These are phyloP conservation scores for Magnolia sinica DNA, from an alignment of 164 flowering plant species.

Conservation along the genomic window DNA sequence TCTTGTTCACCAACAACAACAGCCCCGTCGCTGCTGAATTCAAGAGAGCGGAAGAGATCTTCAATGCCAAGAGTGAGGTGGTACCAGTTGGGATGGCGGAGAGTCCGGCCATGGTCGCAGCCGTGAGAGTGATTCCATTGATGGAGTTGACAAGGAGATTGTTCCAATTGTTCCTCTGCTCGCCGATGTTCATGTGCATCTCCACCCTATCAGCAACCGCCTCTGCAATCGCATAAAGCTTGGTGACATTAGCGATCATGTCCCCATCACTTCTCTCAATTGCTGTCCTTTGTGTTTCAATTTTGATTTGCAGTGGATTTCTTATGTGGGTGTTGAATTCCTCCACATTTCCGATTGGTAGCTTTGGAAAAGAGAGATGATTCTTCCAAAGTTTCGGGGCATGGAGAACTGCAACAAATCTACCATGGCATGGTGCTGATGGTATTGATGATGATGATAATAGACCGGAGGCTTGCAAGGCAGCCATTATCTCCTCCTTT, in stretches of 20 bases:
- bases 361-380: constrained; percentile 20
- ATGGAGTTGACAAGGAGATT: constrained; percentile 36
- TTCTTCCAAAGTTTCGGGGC: constrained; percentile 8
- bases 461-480: constrained; percentile 18
- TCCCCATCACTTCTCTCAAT: not conserved
- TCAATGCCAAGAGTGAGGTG: constrained; percentile 30
- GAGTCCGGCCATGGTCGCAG: constrained; percentile 42
- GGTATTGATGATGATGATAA: not conserved
- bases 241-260: not conserved
- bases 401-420: constrained; percentile 16
- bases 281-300: not conserved
- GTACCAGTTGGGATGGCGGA: constrained; percentile 23
- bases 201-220: constrained; percentile 37
- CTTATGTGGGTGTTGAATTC: constrained; percentile 3
- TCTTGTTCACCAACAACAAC: constrained; percentile 49
- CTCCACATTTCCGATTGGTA: constrained; percentile 14
- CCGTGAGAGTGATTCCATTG: constrained; percentile 40
- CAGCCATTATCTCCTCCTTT: constrained; percentile 3
- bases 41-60: constrained; percentile 39
- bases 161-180: constrained; percentile 54
- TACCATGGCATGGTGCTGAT: not conserved
- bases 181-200: constrained; percentile 46
- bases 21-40: constrained; percentile 56
- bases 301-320: not conserved
- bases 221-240: constrained; percentile 39